Conservation (phyloP, 805 yeast genomes). For the Monosporozyma servazzii region DNA sequence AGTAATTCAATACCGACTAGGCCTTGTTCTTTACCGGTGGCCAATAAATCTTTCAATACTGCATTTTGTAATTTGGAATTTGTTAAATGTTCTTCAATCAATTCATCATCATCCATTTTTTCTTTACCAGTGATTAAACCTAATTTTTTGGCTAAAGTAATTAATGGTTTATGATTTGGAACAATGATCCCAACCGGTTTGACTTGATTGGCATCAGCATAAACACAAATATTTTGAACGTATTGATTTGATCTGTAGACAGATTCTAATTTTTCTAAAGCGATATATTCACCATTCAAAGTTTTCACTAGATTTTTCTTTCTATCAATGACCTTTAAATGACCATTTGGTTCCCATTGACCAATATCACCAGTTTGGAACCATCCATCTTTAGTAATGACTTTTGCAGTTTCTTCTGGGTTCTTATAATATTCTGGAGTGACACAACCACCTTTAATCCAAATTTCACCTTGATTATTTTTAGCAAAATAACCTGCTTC, state of each 20-base stretch:
- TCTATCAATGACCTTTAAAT: slow-evolving; percentile 79
- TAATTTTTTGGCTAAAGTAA: slow-evolving; percentile 48
- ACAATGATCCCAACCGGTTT: slow-evolving; percentile 89
- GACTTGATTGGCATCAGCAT: slow-evolving; percentile 80
- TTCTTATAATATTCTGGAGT: slow-evolving; percentile 74
- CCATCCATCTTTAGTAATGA: slow-evolving; percentile 83
- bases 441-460: slow-evolving; percentile 67
- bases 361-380: slow-evolving; percentile 96
- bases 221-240: slow-evolving; percentile 80
- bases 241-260: slow-evolving; percentile 74
- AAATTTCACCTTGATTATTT: slow-evolving; percentile 88
- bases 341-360: slow-evolving; percentile 79
- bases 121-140: slow-evolving; percentile 34
- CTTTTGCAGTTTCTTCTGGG: slow-evolving; percentile 65
- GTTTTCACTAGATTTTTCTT: slow-evolving; percentile 95
- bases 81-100: slow-evolving; percentile 38
- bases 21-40: slow-evolving; percentile 75
- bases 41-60: slow-evolving; percentile 49
- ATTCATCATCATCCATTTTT: slow-evolving; percentile 31
- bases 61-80: slow-evolving; percentile 48
- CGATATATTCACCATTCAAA: slow-evolving; percentile 93
- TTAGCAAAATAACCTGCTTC: slow-evolving; percentile 89
- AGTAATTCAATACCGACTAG: slow-evolving; percentile 78
- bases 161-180: slow-evolving; percentile 63
- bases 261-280: slow-evolving; percentile 88